Evolutionary conservation across 2,329 filamentous ascomycete species (phyloP), one percentile per base, ranked within the genome.

Genomic region (Fusarium equiseti): DNA sequence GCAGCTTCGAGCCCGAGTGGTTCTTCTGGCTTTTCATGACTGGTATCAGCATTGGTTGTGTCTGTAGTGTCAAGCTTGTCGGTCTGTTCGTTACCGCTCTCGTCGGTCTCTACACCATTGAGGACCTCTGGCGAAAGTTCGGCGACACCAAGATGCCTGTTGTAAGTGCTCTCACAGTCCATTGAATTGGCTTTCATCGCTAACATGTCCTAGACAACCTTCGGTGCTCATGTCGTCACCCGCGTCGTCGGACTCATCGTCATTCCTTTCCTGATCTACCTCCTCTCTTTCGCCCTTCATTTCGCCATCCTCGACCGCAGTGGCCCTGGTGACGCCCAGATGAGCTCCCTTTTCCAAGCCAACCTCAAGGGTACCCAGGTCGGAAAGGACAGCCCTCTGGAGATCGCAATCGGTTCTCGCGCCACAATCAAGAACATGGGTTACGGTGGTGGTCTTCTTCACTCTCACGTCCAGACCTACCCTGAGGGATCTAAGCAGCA

Each of bases 401-500:
- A 99, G 79, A 86, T 99, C 71, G 95, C 94, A 8, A 86, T 92
- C 70, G 96, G 97, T 27, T 99, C 96, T 38, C 90, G 92, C 63
- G 92, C 92, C 11, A 99, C 96, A 0, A 85, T 99, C 73, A 99
- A 99, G 87, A 99, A 99, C 81, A 99, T 98, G 96, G 96, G 96
- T 32, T 99, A 99, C 76, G 96, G 96, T 65, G 96, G 96, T 78
- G 96, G 96, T 79, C 89, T 99, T 38, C 90, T 98, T 48, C 95
- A 98, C 83, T 98, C 95, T 44, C 96, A 98, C 85, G 89, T 98
- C 68, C 95, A 98, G 83, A 98, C 94, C 11, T 98, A 94, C 79
- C 95, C 95, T 0, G 95, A 98, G 78, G 96, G 95, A 32, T 98
- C 96, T 40, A 84, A 84, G 55, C 96, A 99, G 83, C 97, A 99